Conservation (phyloP, 2,329 filamentous ascomycete genomes). For the Trichoderma koningii region DNA sequence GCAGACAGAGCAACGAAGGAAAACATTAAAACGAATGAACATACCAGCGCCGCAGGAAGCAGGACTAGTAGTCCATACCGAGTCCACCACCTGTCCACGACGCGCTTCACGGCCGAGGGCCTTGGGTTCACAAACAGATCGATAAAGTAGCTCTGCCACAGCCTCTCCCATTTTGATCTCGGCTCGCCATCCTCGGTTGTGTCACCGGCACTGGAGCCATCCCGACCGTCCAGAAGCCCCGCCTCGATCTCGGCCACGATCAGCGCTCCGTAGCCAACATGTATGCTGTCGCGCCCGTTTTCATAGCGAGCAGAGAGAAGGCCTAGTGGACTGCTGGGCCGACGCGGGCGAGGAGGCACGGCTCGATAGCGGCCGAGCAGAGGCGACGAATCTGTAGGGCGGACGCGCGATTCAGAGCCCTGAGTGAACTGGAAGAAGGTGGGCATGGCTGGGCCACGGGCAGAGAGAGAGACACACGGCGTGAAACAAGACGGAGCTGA, state of each 20-base stretch:
- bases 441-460: constrained; percentile 50
- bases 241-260: constrained; percentile 48
- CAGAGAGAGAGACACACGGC: background rate
- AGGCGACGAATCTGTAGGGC: constrained; percentile 58
- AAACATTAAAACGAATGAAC: constrained; percentile 32
- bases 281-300: constrained; percentile 53
- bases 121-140: constrained; percentile 64
- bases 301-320: constrained; percentile 43
- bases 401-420: constrained; percentile 60
- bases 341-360: constrained; percentile 50
- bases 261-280: constrained; percentile 59
- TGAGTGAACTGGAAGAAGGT: constrained; percentile 69
- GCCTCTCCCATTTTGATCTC: constrained; percentile 38
- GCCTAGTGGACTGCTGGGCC: constrained; percentile 43
- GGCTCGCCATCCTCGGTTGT: constrained; percentile 36
- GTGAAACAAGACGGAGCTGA: background rate
- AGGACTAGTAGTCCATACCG: constrained; percentile 63
- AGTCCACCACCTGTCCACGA: constrained; percentile 65
- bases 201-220: constrained; percentile 33
- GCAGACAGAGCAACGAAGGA: no score
- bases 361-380: constrained; percentile 67
- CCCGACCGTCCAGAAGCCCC: constrained; percentile 35
- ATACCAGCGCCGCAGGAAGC: constrained; percentile 61
- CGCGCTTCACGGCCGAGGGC: constrained; percentile 58
- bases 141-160: constrained; percentile 44